phyloP scores from a whole-genome alignment of 192 early-diverging fungal genomes.

The Rhizophagus prolifer region DNA sequence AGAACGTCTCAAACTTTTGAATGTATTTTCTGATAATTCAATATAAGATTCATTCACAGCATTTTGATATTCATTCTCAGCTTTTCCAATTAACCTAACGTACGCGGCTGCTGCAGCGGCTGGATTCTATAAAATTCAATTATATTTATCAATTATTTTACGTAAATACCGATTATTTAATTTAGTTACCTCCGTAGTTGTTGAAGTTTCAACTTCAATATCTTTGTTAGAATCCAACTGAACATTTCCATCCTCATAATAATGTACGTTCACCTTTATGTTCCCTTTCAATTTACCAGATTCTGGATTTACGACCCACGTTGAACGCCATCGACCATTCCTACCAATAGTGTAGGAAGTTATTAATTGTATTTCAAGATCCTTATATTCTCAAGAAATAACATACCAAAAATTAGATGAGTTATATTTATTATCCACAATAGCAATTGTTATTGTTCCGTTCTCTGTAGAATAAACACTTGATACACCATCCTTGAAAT shows the following conservation, averaged over 20 bases:
- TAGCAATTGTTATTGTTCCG: constrained; percentile 51
- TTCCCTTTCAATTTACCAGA: constrained; percentile 65
- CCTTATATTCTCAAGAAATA: not conserved
- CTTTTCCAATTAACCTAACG: constrained; percentile 64
- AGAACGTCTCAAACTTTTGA: constrained; percentile 86
- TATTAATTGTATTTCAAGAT: not conserved
- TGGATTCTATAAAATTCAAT: constrained; percentile 29
- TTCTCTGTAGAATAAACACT: constrained; percentile 63
- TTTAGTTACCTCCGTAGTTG: constrained; percentile 15
- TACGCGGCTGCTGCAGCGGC: constrained; percentile 48
- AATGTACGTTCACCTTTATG: constrained; percentile 85
- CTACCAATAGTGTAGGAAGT: constrained; percentile 36
- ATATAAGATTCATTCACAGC: constrained; percentile 80
- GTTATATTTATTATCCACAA: constrained; percentile 92
- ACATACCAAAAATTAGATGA: constrained; percentile 88
- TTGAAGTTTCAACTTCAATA: constrained; percentile 40
- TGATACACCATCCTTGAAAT: constrained; percentile 75
- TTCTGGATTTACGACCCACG: constrained; percentile 70
- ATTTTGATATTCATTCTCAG: constrained; percentile 81
- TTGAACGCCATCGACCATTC: constrained; percentile 91
- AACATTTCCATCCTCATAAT: constrained; percentile 99
- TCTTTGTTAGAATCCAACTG: constrained; percentile 85
- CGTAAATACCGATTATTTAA: not conserved
- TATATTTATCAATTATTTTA: not conserved
- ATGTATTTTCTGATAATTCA: constrained; percentile 82